Conservation (phyloP, 2,329 filamentous ascomycete genomes). For the Endoconidiophora laricicola region DNA sequence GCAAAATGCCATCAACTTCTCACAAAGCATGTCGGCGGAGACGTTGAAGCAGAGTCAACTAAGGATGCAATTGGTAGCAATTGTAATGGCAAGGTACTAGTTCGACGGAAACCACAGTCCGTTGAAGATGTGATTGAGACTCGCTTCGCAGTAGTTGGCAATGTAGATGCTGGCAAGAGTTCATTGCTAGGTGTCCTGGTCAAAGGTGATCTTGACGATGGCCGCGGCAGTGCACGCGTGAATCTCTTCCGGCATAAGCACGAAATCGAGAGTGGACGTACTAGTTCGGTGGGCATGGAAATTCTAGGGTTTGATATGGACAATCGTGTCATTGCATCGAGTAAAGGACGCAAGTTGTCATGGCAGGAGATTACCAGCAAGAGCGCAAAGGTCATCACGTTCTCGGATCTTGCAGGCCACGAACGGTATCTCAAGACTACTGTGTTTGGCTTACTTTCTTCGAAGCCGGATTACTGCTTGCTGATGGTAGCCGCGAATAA, state of each 20-base stretch:
- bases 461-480: conserved; percentile 91
- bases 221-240: conserved; percentile 79
- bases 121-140: conserved; percentile 89
- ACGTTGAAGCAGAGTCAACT: conserved; percentile 49
- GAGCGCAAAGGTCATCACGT: conserved; percentile 90
- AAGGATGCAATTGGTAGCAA: conserved; percentile 43
- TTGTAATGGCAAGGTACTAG: conserved; percentile 70
- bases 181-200: conserved; percentile 91
- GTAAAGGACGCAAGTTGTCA: conserved; percentile 68
- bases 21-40: conserved; percentile 77
- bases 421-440: conserved; percentile 91
- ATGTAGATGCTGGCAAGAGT: conserved; percentile 93
- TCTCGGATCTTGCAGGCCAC: conserved; percentile 89
- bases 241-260: conserved; percentile 97
- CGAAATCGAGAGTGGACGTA: conserved; percentile 87
- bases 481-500: conserved; percentile 99
- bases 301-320: conserved; percentile 92
- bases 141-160: conserved; percentile 88
- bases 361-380: conserved; percentile 97
- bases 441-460: conserved; percentile 85
- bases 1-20: conserved; percentile 71
- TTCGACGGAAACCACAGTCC: conserved; percentile 55
- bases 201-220: conserved; percentile 89
- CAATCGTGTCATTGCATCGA: conserved; percentile 67
- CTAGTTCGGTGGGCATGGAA: conserved; percentile 95